Base-by-base conservation (phyloP, 441 rosid genomes). In the Macaranga tanarius region DNA sequence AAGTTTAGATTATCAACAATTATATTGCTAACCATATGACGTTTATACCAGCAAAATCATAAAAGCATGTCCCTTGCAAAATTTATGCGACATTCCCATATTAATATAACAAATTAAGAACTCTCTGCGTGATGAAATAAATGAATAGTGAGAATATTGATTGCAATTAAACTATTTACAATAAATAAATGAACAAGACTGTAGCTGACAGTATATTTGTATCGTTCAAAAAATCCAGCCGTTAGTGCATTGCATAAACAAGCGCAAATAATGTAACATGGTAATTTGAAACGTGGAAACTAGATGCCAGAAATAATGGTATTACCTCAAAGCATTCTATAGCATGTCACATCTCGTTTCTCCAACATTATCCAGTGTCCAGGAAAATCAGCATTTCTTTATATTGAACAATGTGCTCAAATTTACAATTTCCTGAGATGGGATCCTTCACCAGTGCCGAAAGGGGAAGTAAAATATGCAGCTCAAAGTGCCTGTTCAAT, bases 321-420 rank as follows among this genome's bases (percentile, higher is more conserved):
- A 25, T 70, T 58, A 44, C 73, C 65, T 44, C 0, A 26, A 59
- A 11, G 19, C 26, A 2, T 3, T 25, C 23, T 10, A n/a, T n/a
- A 26, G 22, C 11, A 51, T 23, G 17, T 23, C 63, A 10, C 1
- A 16, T 19, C 63, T 42, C 20, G 15, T 51, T 59, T 45, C 47
- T 50, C 74, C 52, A 15, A 12, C 13, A 55, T 61, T 38, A n/a
- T 8, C 34, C n/a, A 54, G n/a, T 50, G 52, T 62, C 75, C 42
- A 11, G 26, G 31, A 48, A 63, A 17, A 38, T 62, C 62, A 54
- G 45, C 26, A 64, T 54, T 23, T 31, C 38, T 64, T 9, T 34
- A 25, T 12, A 22, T 22, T 25, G 54, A 64, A 11, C 19, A 40
- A 60, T 13, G 31, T 51, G 67, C 51, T 23, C 45, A 74, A 23